Conservation (phyloP, 805 yeast genomes). For the Scheffersomyces spartinae region DNA sequence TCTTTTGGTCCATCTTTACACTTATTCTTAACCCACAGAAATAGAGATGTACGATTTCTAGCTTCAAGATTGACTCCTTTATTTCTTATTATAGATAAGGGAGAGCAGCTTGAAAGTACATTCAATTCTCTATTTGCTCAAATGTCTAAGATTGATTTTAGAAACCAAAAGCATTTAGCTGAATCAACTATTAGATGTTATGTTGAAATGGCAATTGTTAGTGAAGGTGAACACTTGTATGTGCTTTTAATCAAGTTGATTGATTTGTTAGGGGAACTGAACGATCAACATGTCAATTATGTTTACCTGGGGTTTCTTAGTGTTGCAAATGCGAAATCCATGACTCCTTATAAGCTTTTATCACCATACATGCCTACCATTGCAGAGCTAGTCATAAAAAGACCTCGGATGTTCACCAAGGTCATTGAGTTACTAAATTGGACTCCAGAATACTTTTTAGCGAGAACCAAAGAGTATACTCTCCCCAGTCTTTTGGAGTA, state of each 20-base stretch:
- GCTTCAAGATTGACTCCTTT: conserved; percentile 44
- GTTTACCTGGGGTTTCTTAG: conserved; percentile 54
- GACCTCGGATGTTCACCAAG: conserved; percentile 42
- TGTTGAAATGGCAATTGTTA: conserved; percentile 51
- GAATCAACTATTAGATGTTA: conserved; percentile 52
- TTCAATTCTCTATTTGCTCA: too few relatives aligned
- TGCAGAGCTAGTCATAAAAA: conserved; percentile 51
- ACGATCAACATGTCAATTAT: conserved; percentile 55
- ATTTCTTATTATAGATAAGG: conserved; percentile 30
- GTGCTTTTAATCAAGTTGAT: conserved; percentile 54
- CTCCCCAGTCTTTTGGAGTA: conserved; percentile 66
- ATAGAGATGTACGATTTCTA: conserved; percentile 45
- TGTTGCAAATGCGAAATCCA: conserved; percentile 42
- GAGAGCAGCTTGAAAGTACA: too few relatives aligned
- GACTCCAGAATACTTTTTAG: conserved; percentile 47
- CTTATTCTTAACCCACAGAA: conserved; percentile 17
- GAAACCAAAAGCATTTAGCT: conserved; percentile 28
- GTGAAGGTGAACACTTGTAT: conserved; percentile 59
- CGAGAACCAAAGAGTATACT: conserved; percentile 59
- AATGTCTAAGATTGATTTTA: conserved; percentile 31
- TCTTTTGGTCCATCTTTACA: too few relatives aligned
- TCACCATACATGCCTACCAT: conserved; percentile 72
- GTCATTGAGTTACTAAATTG: conserved; percentile 59
- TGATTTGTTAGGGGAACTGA: conserved; percentile 51
- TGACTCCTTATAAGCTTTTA: conserved; percentile 69